Percentiles rank a stretch among this genome's conserved stretches.
Conservation (phyloP, 73 alveolate species). For the Paramecium sexaurelia region DNA sequence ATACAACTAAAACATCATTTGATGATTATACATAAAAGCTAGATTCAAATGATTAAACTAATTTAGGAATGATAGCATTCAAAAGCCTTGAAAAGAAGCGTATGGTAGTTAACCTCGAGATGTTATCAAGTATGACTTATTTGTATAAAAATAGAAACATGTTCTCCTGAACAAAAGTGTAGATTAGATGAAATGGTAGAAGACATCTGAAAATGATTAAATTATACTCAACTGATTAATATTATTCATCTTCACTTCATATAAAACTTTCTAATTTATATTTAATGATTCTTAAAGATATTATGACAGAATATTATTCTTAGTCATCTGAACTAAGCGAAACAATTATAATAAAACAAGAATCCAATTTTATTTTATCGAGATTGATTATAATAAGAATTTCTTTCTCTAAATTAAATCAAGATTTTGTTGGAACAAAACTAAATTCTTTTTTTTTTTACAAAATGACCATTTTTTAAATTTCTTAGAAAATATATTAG, state of each 20-base stretch:
- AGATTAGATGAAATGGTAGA: not conserved
- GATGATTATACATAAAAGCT: not conserved
- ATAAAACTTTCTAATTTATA: not conserved
- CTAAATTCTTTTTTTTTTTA: too few species aligned
- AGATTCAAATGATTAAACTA: not conserved
- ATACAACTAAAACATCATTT: not conserved
- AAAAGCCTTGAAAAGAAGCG: not conserved
- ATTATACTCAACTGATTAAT: not conserved
- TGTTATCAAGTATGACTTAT: not conserved
- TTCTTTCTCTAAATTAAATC: too few species aligned
- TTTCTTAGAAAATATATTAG: too few species aligned
- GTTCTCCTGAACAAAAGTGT: not conserved
- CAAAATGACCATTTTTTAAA: too few species aligned
- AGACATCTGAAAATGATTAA: not conserved
- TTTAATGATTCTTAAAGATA: not conserved
- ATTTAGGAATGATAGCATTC: not conserved
- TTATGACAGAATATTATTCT: too few species aligned
- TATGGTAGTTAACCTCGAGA: not conserved
- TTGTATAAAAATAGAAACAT: not conserved
- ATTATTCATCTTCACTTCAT: not conserved
- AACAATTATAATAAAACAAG: too few species aligned
- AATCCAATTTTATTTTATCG: too few species aligned
- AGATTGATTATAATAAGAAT: too few species aligned
- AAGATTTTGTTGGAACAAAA: too few species aligned
- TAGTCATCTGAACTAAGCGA: too few species aligned